phyloP scores from a whole-genome alignment of 176 grass and related monocot species.

The Eremochloa ophiuroides region DNA sequence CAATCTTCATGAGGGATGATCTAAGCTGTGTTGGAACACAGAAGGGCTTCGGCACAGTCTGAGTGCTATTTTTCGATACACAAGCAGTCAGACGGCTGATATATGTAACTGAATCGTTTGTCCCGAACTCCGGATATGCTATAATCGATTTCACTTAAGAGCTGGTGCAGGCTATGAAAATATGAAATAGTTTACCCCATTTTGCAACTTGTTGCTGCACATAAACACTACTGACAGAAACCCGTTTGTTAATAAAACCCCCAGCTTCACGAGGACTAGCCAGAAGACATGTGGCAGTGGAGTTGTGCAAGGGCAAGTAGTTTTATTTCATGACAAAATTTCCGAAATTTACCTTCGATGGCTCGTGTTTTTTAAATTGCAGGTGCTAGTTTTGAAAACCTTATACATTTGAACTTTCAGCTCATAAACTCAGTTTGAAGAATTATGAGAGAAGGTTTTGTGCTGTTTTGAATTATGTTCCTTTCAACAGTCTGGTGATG shows the following conservation, averaged over 20 bases:
- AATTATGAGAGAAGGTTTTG: neutral
- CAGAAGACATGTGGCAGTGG: neutral
- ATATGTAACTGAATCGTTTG: neutral
- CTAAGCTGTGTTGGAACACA: neutral
- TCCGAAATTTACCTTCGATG: neutral
- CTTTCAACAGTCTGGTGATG: no score
- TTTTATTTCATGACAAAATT: neutral
- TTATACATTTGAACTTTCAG: neutral
- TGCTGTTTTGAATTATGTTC: neutral
- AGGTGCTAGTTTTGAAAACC: neutral
- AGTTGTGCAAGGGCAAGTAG: neutral
- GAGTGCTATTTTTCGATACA: neutral
- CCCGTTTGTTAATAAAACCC: neutral
- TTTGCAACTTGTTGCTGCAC: neutral
- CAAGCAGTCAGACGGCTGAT: neutral
- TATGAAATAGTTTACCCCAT: neutral
- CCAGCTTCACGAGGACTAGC: neutral
- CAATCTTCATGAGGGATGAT: constrained; percentile 1
- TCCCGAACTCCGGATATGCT: neutral
- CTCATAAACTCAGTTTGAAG: neutral
- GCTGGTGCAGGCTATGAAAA: neutral
- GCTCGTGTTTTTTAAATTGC: neutral
- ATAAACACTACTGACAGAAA: neutral
- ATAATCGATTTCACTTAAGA: neutral
- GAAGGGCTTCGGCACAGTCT: constrained; percentile 21